These are phyloP conservation scores for Plasmopara halstedii DNA, from an alignment of 352 stramenopile species.

Conservation along the genomic window DNA sequence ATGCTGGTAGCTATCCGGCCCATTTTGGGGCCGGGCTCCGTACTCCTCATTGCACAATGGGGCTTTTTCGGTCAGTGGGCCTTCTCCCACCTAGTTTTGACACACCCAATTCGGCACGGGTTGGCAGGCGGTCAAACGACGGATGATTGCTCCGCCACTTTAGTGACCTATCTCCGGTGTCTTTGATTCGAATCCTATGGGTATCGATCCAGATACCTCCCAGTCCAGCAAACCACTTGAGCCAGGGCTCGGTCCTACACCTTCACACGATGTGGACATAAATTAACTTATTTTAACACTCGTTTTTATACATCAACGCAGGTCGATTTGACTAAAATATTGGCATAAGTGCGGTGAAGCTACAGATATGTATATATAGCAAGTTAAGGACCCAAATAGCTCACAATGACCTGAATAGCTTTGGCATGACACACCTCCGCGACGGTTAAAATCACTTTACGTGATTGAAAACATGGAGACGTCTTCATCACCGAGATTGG, in stretches of 20 bases:
- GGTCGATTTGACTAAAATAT: no score
- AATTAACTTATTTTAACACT: no score
- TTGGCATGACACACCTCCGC: background rate
- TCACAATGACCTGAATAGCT: background rate
- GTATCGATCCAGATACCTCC: background rate
- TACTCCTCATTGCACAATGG: background rate
- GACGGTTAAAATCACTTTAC: background rate
- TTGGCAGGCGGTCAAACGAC: background rate
- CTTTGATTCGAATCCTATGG: background rate
- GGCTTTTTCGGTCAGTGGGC: background rate
- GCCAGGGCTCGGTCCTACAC: no score
- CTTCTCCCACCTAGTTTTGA: background rate
- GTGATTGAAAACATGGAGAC: slow-evolving; percentile 27
- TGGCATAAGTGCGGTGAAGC: no score
- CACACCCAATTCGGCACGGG: background rate
- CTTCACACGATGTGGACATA: no score
- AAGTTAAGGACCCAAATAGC: background rate
- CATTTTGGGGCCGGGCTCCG: background rate
- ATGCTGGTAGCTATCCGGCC: background rate
- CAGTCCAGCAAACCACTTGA: no score
- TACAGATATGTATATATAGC: slow-evolving; percentile 1
- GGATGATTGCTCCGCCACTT: background rate
- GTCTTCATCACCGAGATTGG: slow-evolving; percentile 20
- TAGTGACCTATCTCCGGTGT: background rate
- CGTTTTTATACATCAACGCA: no score